Evolutionary conservation across 805 yeast genomes (phyloP).

Genomic region (Teunomyces funiuensis): DNA sequence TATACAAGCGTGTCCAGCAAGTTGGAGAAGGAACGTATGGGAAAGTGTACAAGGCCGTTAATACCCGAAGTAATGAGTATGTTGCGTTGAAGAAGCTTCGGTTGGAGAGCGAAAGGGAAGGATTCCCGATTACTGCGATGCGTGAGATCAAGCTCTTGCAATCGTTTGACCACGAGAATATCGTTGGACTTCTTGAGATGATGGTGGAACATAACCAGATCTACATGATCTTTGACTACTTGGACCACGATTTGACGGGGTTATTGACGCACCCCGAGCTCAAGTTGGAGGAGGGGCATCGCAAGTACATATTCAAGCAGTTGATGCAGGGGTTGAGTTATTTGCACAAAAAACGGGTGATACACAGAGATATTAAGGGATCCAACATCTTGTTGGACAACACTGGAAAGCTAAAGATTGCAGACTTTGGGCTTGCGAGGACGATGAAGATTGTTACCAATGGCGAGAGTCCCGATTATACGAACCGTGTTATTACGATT

Average conservation of each 20-base stretch:
- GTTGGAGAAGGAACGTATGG: conserved; percentile 99
- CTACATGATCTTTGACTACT: conserved; percentile 89
- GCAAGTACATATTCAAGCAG: conserved; percentile 66
- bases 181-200: conserved; percentile 82
- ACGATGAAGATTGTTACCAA: conserved; percentile 59
- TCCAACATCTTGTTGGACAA: conserved; percentile 70
- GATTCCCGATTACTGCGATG: conserved; percentile 94
- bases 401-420: conserved; percentile 64
- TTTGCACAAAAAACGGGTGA: conserved; percentile 63
- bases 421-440: conserved; percentile 82
- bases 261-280: conserved; percentile 75
- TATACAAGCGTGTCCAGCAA: conserved; percentile 73
- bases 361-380: conserved; percentile 82
- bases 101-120: conserved; percentile 86
- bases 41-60: conserved; percentile 85
- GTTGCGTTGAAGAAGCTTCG: conserved; percentile 89
- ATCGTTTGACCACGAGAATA: conserved; percentile 75
- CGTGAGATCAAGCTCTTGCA: conserved; percentile 87
- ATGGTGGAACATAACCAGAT: conserved; percentile 78
- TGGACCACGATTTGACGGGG: conserved; percentile 92
- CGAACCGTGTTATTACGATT: conserved; percentile 91
- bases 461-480: conserved; percentile 71
- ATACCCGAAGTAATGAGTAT: conserved; percentile 60
- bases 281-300: conserved; percentile 57
- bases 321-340: conserved; percentile 67